Conservation (phyloP, 176 grass and related monocot species). For the Saccharum spontaneum region DNA sequence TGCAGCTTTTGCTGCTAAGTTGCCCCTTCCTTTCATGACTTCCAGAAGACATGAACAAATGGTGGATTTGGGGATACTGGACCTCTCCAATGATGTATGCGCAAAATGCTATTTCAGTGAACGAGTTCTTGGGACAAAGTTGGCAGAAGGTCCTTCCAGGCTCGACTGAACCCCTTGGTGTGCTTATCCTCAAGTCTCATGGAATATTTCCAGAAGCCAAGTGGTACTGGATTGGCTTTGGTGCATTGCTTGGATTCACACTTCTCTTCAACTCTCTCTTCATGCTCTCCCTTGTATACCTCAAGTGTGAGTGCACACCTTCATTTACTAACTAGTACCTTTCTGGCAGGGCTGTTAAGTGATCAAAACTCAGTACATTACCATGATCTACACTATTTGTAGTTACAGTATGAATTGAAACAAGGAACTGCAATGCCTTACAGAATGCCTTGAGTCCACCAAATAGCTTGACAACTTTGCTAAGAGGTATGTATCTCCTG, state of each 20-base stretch:
- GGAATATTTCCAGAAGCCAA: conserved; percentile 17
- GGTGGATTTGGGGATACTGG: conserved; percentile 22
- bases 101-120: background rate
- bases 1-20: background rate
- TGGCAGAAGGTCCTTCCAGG: conserved; percentile 15
- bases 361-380: background rate
- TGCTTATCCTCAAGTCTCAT: conserved; percentile 7
- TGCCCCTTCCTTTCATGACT: background rate
- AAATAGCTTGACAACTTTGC: background rate
- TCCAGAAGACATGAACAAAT: conserved; percentile 15
- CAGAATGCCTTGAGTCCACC: background rate
- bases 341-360: background rate
- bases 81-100: background rate
- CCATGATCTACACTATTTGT: background rate
- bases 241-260: conserved; percentile 13
- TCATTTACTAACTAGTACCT: background rate
- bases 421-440: conserved; percentile 4
- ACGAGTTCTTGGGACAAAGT: conserved; percentile 6
- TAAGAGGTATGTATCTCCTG: background rate
- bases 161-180: background rate
- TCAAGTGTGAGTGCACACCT: conserved; percentile 9
- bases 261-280: conserved; percentile 6
- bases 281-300: conserved; percentile 10
- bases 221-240: conserved; percentile 18
- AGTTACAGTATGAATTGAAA: conserved; percentile 2